Percentiles rank a stretch among this genome's conserved stretches.
These are phyloP conservation scores for Sonneratia caseolaris DNA, from an alignment of 345 rosid genomes.

Conservation along the genomic window DNA sequence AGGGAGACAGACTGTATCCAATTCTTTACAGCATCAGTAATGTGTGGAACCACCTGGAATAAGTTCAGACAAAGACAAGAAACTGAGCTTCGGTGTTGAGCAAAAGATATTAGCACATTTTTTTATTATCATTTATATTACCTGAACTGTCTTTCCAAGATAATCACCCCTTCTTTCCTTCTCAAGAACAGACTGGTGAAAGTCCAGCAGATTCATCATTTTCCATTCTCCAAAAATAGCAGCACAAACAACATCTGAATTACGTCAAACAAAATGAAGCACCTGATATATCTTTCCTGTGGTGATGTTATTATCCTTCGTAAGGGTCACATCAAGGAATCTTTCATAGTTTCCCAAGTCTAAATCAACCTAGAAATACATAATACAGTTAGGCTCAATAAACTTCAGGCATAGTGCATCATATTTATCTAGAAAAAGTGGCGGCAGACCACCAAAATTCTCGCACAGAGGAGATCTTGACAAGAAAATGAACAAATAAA, in stretches of 20 bases:
- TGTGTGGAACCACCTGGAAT: constrained; percentile 85
- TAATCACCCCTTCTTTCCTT: constrained; percentile 86
- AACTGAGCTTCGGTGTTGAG: background rate
- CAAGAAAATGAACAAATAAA: background rate
- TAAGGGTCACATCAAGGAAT: constrained; percentile 77
- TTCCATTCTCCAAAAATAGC: background rate
- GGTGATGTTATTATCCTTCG: constrained; percentile 85
- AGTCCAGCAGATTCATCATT: background rate
- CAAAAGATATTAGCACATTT: constrained; percentile 2
- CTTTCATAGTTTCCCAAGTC: constrained; percentile 97
- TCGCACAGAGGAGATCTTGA: background rate
- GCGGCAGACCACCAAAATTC: background rate
- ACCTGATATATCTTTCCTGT: constrained; percentile 99
- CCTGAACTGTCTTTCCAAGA: constrained; percentile 96
- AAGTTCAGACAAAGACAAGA: constrained; percentile 11
- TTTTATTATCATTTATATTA: constrained; percentile 10
- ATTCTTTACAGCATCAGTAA: constrained; percentile 86
- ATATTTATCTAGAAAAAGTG: background rate
- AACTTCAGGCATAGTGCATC: background rate
- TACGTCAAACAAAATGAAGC: constrained; percentile 9
- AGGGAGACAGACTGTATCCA: constrained; percentile 70
- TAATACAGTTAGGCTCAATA: background rate
- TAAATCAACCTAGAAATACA: constrained; percentile 59
- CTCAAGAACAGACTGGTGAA: constrained; percentile 66
- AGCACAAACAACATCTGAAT: background rate